Conservation (phyloP, 805 yeast genomes). For the Nakazawaea ishiwadae region DNA sequence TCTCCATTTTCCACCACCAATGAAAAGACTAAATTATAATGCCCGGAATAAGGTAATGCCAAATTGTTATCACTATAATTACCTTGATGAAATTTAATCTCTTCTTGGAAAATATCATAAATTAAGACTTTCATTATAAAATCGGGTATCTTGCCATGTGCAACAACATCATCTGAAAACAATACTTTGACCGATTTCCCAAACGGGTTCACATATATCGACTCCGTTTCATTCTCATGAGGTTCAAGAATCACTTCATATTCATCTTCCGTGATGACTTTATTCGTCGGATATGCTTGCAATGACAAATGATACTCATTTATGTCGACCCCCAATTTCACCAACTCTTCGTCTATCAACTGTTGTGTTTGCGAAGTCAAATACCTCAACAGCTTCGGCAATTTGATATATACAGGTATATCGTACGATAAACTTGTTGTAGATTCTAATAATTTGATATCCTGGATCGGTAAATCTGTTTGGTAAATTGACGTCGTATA, state of each 20-base stretch:
- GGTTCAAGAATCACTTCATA: constrained; percentile 33
- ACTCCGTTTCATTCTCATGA: constrained; percentile 20
- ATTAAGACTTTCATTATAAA: constrained; percentile 32
- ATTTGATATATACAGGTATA: constrained; percentile 40
- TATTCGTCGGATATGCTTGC: constrained; percentile 22
- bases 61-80: constrained; percentile 27
- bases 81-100: too few species aligned
- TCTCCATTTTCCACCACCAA: constrained; percentile 66
- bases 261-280: constrained; percentile 23
- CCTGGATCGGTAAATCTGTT: constrained; percentile 50
- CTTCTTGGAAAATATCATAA: constrained; percentile 35
- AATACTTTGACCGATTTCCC: constrained; percentile 27
- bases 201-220: constrained; percentile 32
- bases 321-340: constrained; percentile 14
- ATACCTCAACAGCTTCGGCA: constrained; percentile 26
- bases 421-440: constrained; percentile 22
- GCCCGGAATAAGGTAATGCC: constrained; percentile 55
- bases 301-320: constrained; percentile 8
- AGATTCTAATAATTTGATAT: constrained; percentile 32
- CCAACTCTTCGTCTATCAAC: constrained; percentile 27
- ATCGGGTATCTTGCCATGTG: constrained; percentile 27
- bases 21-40: constrained; percentile 72
- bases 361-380: constrained; percentile 31
- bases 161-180: constrained; percentile 23
- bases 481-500: constrained; percentile 58